A percentile compares a stretch with the other conserved stretches of the same genome.
These are phyloP conservation scores for Elongisporangium senticosum DNA, from an alignment of 352 stramenopile genomes.

Conservation along the genomic window DNA sequence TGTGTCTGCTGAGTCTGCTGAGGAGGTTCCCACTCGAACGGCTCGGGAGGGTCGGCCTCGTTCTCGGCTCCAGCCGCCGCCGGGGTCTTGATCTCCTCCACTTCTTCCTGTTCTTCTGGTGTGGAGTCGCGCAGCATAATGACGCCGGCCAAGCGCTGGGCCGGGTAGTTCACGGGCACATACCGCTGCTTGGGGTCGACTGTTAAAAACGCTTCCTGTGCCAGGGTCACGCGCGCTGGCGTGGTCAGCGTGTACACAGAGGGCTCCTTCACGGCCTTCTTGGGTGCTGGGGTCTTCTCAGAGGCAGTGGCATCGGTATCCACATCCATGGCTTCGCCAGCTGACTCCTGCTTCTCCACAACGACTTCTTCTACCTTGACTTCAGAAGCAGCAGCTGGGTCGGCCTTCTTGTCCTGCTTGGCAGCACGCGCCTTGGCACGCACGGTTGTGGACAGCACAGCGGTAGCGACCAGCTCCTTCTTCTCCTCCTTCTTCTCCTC, in stretches of 20 bases:
- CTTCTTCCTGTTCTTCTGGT: conserved; percentile 90
- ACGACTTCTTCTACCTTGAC: conserved; percentile 48
- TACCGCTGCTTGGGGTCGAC: conserved; percentile 93
- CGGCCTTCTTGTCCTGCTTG: conserved; percentile 85
- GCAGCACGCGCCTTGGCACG: conserved; percentile 94
- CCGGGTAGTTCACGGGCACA: conserved; percentile 65
- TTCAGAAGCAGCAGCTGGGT: conserved; percentile 17
- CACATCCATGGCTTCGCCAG: conserved; percentile 64
- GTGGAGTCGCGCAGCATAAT: conserved; percentile 95
- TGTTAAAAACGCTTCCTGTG: conserved; percentile 88
- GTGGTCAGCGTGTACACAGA: conserved; percentile 92
- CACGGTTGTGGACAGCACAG: conserved; percentile 96
- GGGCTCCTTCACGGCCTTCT: conserved; percentile 87
- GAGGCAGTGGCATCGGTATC: conserved; percentile 39
- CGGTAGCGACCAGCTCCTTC: conserved; percentile 97
- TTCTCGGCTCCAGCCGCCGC: conserved; percentile 88
- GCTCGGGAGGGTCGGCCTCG: conserved; percentile 92
- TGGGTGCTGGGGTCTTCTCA: conserved; percentile 32
- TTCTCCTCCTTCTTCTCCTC: conserved; percentile 99
- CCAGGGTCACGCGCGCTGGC: conserved; percentile 90
- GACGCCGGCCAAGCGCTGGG: conserved; percentile 84
- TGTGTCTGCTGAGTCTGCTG: conserved; percentile 31
- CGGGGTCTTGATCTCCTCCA: conserved; percentile 91
- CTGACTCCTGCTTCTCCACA: conserved; percentile 23
- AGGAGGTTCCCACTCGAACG: conserved; percentile 95